Conservation (phyloP, 768 basidiomycete genomes). For the Fomitopsis pulvina region DNA sequence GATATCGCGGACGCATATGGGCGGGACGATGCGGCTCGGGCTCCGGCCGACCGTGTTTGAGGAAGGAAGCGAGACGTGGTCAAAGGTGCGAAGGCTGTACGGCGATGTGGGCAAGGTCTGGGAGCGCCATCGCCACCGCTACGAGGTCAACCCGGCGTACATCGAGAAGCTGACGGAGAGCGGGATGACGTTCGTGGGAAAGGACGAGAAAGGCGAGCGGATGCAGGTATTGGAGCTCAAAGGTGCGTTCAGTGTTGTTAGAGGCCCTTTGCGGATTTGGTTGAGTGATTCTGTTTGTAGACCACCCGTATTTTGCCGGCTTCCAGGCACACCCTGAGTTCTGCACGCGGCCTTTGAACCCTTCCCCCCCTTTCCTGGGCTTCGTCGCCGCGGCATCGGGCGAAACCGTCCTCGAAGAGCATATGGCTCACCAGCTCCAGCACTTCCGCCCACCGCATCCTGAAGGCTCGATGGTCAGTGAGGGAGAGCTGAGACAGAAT, state of each 20-base stretch:
- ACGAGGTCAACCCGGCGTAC: constrained; percentile 91
- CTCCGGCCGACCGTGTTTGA: constrained; percentile 93
- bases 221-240: constrained; percentile 94
- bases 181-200: constrained; percentile 77
- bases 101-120: constrained; percentile 77
- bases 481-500: constrained; percentile 39
- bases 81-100: constrained; percentile 72
- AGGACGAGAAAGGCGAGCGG: constrained; percentile 92
- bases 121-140: constrained; percentile 95
- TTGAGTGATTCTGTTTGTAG: constrained; percentile 32
- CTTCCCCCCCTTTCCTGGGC: constrained; percentile 95
- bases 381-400: constrained; percentile 80
- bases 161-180: constrained; percentile 64
- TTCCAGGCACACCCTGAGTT: constrained; percentile 98
- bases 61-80: constrained; percentile 59
- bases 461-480: constrained; percentile 64
- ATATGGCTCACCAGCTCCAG: constrained; percentile 57
- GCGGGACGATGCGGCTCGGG: constrained; percentile 99
- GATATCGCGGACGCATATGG: constrained; percentile 95
- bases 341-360: constrained; percentile 96
- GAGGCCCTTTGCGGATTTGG: background rate
- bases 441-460: constrained; percentile 73
- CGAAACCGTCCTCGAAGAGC: constrained; percentile 52
- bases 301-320: constrained; percentile 91
- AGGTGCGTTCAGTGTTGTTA: constrained; percentile 39